phyloP scores from a whole-genome alignment of 1,139 yeast genomes.

The Saccharomycopsis phalli region DNA sequence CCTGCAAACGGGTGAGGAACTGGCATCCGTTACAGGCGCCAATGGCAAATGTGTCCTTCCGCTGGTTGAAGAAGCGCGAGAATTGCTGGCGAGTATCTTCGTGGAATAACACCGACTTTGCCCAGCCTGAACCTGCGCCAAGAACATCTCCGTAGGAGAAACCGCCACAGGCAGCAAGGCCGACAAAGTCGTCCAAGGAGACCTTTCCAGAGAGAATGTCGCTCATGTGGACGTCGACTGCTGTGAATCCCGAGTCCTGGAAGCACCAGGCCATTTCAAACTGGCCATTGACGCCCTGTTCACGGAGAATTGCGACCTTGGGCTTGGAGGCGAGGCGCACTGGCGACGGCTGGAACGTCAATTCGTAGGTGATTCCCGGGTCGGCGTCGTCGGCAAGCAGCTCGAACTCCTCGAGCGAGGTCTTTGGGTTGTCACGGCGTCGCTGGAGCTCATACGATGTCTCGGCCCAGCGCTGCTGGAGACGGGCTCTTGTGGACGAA shows the following conservation, averaged over 20 bases:
- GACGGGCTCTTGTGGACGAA: conserved; percentile 50
- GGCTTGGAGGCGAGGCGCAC: conserved; percentile 43
- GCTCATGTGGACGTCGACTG: conserved; percentile 94
- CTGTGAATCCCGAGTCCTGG: conserved; percentile 88
- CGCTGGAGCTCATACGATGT: conserved; percentile 89
- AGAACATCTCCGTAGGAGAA: conserved; percentile 98
- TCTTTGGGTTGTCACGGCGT: conserved; percentile 86
- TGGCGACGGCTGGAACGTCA: conserved; percentile 51
- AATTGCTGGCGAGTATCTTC: conserved; percentile 72
- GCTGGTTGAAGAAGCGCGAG: conserved; percentile 68
- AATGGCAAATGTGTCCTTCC: conserved; percentile 91
- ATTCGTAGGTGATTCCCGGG: conserved; percentile 81
- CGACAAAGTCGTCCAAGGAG: conserved; percentile 73
- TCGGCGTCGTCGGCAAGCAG: conserved; percentile 69
- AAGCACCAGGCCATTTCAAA: conserved; percentile 98
- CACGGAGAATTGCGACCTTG: conserved; percentile 92
- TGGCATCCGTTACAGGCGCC: conserved; percentile 99
- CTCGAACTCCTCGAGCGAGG: conserved; percentile 80
- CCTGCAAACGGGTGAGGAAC: conserved; percentile 80
- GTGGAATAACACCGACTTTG: conserved; percentile 89
- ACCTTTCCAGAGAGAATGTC: conserved; percentile 74
- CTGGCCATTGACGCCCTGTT: conserved; percentile 98
- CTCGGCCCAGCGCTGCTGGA: conserved; percentile 80
- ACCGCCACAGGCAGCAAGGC: conserved; percentile 98
- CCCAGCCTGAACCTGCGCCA: conserved; percentile 99